Evolutionary conservation across 2,329 filamentous ascomycete species (phyloP), one percentile per base, ranked within the genome.

Genomic region (Rasamsonia emersonii): DNA sequence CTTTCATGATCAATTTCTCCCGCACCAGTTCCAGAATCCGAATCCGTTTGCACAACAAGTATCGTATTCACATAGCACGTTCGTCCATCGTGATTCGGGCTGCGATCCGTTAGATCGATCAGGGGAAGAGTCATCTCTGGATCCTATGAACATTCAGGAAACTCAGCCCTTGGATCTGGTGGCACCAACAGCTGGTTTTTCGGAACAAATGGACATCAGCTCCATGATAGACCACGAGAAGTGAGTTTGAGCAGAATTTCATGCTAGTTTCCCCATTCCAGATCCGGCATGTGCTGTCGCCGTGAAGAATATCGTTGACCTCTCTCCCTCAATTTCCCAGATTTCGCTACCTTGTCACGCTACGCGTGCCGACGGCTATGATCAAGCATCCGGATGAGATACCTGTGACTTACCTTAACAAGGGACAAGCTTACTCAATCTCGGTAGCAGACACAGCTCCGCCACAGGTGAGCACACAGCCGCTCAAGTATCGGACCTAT

Each of bases 311-410:
- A n/a, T n/a, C n/a, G n/a, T n/a, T n/a, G n/a, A n/a, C n/a, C n/a
- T n/a, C n/a, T n/a, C n/a, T n/a, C n/a, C n/a, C n/a, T n/a, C n/a
- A n/a, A n/a, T n/a, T 23, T 8, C 6, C 11, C 42, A 78, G 75
- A 40, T 95, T 95, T 53, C 84, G 91, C 24, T 96, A 85, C 53
- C 83, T 91, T 53, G 81, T 85, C 30, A 91, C 85, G 1, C 63
- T 98, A 27, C 93, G 93, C 55, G 89, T 91, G 1, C 86, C 89
- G 3, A 98, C 91, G 0, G 91, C 91, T 5, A 98, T 96, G 91
- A 81, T 56, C 15, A 93, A 83, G 56, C 79, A 86, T 40, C 62
- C 77, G 1, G 82, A 93, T 38, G 89, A 96, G 56, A 93, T 96
- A 15, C 91, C 91, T 0, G 77, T 96, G n/a, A 95, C 89, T 0